These are phyloP conservation scores for Exophiala aquamarina DNA, from an alignment of 2,329 filamentous ascomycete genomes.

Conservation along the genomic window DNA sequence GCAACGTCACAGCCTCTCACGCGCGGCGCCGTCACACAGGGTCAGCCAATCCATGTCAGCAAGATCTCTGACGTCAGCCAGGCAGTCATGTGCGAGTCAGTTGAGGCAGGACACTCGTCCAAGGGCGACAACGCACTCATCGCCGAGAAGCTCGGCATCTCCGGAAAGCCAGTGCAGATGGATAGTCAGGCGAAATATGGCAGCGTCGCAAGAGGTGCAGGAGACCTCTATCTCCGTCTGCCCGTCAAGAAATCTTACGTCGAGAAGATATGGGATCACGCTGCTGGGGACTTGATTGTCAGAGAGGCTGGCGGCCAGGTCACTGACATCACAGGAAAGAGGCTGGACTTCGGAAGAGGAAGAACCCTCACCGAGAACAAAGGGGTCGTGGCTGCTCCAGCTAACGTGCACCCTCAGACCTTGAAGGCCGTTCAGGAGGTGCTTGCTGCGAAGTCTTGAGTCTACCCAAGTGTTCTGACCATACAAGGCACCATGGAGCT, in stretches of 20 bases:
- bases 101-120: slow-evolving; percentile 88
- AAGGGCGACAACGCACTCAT: slow-evolving; percentile 87
- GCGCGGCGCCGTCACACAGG: slow-evolving; percentile 39
- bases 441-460: slow-evolving; percentile 56
- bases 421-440: slow-evolving; percentile 81
- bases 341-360: slow-evolving; percentile 82
- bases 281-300: slow-evolving; percentile 90
- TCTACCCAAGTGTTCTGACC: too few relatives aligned
- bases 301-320: slow-evolving; percentile 90
- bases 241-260: slow-evolving; percentile 85
- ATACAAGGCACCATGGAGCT: too few relatives aligned
- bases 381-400: slow-evolving; percentile 87
- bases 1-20: slow-evolving; percentile 77
- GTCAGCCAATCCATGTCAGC: slow-evolving; percentile 76
- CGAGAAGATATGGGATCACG: slow-evolving; percentile 99
- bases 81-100: slow-evolving; percentile 94
- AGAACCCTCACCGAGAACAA: slow-evolving; percentile 87
- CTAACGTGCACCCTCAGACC: slow-evolving; percentile 71
- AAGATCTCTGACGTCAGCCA: slow-evolving; percentile 69
- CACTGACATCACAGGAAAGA: slow-evolving; percentile 81
- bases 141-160: slow-evolving; percentile 81
- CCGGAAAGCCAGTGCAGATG: slow-evolving; percentile 85
- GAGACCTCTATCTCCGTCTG: slow-evolving; percentile 89
- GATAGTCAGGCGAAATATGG: slow-evolving; percentile 98
- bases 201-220: slow-evolving; percentile 88